phyloP scores from a whole-genome alignment of 2,329 filamentous ascomycete species.

The Colletotrichum tropicale region DNA sequence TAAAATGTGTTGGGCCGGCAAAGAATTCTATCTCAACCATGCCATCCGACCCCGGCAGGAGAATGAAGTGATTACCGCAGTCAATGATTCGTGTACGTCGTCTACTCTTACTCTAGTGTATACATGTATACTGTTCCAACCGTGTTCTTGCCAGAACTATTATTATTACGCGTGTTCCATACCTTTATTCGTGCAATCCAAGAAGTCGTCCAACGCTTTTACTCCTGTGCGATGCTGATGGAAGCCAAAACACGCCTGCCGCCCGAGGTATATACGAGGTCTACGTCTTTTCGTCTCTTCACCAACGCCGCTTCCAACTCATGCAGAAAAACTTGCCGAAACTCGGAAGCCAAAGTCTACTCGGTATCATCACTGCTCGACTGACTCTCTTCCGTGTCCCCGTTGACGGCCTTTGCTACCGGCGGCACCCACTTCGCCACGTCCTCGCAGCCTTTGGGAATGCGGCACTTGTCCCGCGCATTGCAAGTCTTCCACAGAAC shows the following conservation, averaged over 20 bases:
- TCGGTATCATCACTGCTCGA: constrained; percentile 16
- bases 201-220: not conserved
- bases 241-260: not conserved
- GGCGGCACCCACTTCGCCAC: constrained; percentile 43
- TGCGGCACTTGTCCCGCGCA: constrained; percentile 59
- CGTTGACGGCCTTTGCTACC: not conserved
- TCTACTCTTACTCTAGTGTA: not conserved
- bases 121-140: not conserved
- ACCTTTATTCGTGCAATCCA: not conserved
- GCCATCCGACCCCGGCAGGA: not conserved
- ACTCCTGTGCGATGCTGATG: constrained; percentile 3
- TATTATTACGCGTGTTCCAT: not conserved
- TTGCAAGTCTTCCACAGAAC: constrained; percentile 82
- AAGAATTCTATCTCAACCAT: not conserved
- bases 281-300: not conserved
- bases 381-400: constrained; percentile 6
- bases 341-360: not conserved
- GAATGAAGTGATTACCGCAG: not conserved
- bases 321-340: not conserved
- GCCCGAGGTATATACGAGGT: not conserved
- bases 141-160: not conserved
- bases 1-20: too few species aligned
- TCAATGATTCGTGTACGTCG: not conserved
- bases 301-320: not conserved
- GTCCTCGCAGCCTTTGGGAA: constrained; percentile 68